Base-by-base conservation (phyloP, 148 eudicot species). In the Chenopodium album region DNA sequence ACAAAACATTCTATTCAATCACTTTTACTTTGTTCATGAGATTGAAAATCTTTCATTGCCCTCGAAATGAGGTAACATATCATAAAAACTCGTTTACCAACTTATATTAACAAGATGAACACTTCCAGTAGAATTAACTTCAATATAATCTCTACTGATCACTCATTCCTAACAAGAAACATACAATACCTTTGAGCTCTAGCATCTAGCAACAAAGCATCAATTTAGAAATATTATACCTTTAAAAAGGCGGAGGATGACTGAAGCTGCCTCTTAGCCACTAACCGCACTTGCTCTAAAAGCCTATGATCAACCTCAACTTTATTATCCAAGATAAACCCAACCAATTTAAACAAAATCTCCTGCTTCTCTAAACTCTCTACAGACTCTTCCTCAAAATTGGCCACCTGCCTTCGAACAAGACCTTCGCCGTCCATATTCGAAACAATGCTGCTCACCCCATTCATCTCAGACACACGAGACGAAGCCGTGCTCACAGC, bases 341-440 rank as follows among this genome's bases (percentile, higher is more conserved):
- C 91, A 32, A 94, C 90, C 82, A 97, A 85, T 65, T 90, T 92
- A 74, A 91, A 92, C 10, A 91, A 90, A 74, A 90, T 90, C 80
- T 94, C 97, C 79, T 91, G 92, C 78, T 86, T 90, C 88, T 94
- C 97, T 78, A 97, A 91, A 60, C 85, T 87, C 80, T 97, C 98
- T 47, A 90, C 81, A 29, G 90, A 67, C 87, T 94, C 99, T 69
- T 92, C 97, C 83, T 97, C 98, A 73, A 97, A 94, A 46, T 83
- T 82, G 4, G 85, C 85, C 78, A 89, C 85, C 70, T 71, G 84
- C 46, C 82, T 83, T 85, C 83, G 83, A 44, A 86, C 77, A 73
- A 70, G 75, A 17, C 80, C 84, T 75, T 78, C 88, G 86, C 87
- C 89, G 84, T 17, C 82, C 65, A 26, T 79, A 56, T 66, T 73